phyloP scores from a whole-genome alignment of 768 basidiomycete species.

The Russula dissimulans region DNA sequence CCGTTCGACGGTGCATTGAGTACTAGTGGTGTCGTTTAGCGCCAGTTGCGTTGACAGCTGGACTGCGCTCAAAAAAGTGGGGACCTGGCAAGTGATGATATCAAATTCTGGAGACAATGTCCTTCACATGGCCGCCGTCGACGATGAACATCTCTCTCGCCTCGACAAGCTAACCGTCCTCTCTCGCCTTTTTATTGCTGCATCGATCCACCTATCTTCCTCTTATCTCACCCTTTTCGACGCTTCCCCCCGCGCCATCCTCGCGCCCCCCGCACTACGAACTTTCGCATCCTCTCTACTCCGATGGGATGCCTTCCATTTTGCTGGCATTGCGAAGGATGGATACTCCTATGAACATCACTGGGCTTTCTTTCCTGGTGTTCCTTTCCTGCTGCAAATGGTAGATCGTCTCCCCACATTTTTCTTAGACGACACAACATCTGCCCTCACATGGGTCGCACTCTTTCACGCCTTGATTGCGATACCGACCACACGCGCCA shows the following conservation, averaged over 20 bases:
- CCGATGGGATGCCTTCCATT: conserved; percentile 89
- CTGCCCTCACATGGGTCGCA: conserved; percentile 16
- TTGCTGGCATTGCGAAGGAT: conserved; percentile 51
- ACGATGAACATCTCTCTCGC: conserved; percentile 3
- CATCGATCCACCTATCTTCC: conserved; percentile 7
- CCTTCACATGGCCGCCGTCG: background rate
- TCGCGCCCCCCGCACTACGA: background rate
- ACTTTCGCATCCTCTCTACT: conserved; percentile 32
- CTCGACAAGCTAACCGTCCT: conserved; percentile 13
- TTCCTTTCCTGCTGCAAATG: conserved; percentile 44
- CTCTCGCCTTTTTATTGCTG: background rate
- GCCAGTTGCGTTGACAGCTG: too few species aligned
- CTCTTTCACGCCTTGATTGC: conserved; percentile 33
- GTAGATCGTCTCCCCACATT: background rate
- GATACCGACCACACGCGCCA: conserved; percentile 34
- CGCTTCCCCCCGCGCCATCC: conserved; percentile 8
- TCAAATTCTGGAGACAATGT: background rate
- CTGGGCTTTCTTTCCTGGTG: conserved; percentile 80
- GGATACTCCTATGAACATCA: conserved; percentile 65
- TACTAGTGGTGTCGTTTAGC: background rate
- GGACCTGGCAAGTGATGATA: background rate
- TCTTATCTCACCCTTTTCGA: conserved; percentile 17
- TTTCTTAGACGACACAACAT: background rate
- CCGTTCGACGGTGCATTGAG: background rate
- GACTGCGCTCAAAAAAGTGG: too few species aligned